Evolutionary conservation across 441 rosid species (phyloP).

Genomic region (Biscutella laevigata): DNA sequence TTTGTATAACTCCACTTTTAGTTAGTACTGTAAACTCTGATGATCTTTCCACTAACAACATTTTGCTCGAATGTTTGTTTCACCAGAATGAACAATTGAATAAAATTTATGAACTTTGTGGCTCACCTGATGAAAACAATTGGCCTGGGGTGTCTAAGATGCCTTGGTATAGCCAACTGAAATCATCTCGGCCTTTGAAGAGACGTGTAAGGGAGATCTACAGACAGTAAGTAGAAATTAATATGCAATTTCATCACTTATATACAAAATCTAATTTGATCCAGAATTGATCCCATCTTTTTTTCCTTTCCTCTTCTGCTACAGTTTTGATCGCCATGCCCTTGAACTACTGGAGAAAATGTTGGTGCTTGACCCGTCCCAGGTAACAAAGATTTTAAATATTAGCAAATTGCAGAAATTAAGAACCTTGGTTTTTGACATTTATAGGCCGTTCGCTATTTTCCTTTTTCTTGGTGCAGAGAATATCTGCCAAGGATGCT

Average conservation of each 20-base stretch:
- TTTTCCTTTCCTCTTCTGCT: not conserved
- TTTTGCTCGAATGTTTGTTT: not conserved
- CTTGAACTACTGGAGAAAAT: constrained; percentile 83
- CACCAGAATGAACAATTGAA: constrained; percentile 79
- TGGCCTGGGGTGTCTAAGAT: constrained; percentile 94
- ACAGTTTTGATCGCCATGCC: constrained; percentile 86
- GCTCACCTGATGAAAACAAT: constrained; percentile 79
- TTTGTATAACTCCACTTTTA: not conserved
- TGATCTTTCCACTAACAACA: not conserved
- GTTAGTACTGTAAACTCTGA: not conserved
- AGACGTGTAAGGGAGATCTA: constrained; percentile 82
- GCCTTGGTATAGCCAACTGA: constrained; percentile 85
- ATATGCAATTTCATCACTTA: not conserved
- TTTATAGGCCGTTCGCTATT: not conserved
- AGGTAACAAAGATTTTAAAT: constrained; percentile 38
- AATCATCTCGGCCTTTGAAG: constrained; percentile 73
- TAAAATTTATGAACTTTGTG: constrained; percentile 91
- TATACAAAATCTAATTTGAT: not conserved
- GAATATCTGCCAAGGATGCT: constrained; percentile 94
- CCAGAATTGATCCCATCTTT: constrained; percentile 7
- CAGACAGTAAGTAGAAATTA: constrained; percentile 54
- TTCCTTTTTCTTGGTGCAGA: constrained; percentile 32
- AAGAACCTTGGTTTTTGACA: not conserved
- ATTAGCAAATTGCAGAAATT: not conserved
- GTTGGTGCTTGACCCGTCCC: constrained; percentile 87